Evolutionary conservation across 768 basidiomycete species (phyloP), one percentile per base, ranked within the genome.

Genomic region (Mrakia frigida): DNA sequence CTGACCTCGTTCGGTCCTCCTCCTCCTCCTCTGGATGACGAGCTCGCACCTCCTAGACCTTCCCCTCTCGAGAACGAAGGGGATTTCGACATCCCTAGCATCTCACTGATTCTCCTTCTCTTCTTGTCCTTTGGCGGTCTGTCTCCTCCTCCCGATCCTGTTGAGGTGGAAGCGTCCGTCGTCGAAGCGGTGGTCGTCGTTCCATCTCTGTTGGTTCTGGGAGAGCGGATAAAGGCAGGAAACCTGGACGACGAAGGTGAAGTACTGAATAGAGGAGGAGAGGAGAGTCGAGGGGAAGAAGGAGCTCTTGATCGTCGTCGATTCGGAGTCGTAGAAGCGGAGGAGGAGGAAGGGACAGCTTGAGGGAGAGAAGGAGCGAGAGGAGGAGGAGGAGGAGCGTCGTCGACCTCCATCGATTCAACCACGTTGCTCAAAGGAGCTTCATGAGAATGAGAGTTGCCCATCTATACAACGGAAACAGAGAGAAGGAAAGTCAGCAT

Each of bases 91-190:
- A 68, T 68, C 3, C 65, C 65, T 2, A 68, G 37, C 65, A 68
- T 68, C 21, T 68, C 35, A 25, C 65, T 68, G 23, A 68, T 43
- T 23, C 65, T 68, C 37, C 65, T 68, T n/a, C 65, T 68, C 65
- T 68, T 68, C 65, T 68, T 39, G 35, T 68, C 65, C 65, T 68
- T 68, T 2, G 65, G 37, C 2, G 35, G 14, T 13, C 65, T 39
- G 35, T 68, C 65, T 35, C 25, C 23, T 11, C 25, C 23, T 13
- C 6, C 5, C 9, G 61, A 5, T 39, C 35, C 10, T 68, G 9
- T 39, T 13, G 35, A 35, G 39, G 65, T 4, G 25, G 65, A 33
- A 35, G 63, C n/a, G n/a, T n/a, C n/a, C n/a, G n/a, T n/a, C n/a
- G n/a, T 11, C 5, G 63, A 56, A 1, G 63, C 4, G 1, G 31